Base-by-base conservation (phyloP, 2,329 filamentous ascomycete genomes). In the Alternaria postmessia region DNA sequence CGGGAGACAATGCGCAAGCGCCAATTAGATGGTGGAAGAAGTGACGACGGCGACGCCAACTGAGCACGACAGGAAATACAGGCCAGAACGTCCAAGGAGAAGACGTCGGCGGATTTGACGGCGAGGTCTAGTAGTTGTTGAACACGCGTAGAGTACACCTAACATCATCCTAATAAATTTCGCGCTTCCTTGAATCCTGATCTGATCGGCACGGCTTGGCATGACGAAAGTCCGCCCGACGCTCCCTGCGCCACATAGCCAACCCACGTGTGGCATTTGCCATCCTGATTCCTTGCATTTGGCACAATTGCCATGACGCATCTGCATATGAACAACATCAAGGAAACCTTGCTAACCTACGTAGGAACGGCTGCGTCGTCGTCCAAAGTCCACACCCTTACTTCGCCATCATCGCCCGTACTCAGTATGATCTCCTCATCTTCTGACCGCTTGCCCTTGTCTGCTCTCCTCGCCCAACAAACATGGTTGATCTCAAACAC, bases 401-500 rank as follows among this genome's bases (percentile, higher is more conserved):
- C 91, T 53, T 91, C 84, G 0, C 95, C 95, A 79, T 98, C 94
- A 76, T 99, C 95, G 0, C 94, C 95, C 0, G 94, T 97, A 16
- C 91, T 95, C 20, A 98, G 83, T 47, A 99, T 83, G 76, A 97
- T 90, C 80, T 98, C 94, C 70, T 97, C 92, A 24, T 79, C 83
- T 2, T 86, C 84, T n/a, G 59, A 84, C 63, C 80, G 83, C 74
- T 84, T 84, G 1, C 82, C 89, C 51, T 84, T 83, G 75, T 97
- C 93, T 58, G 88, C 91, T 58, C 94, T 85, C 69, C 85, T 87
- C 66, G 93, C 93, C 95, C 95, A 99, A 2, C 87, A 88, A 49
- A 95, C 86, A 78, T 97, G 93, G 73, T 99, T 99, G 65, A 98
- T 86, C 80, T 99, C 95, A 74, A 94, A 97, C 3, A 96, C 92